phyloP scores from a whole-genome alignment of 2,329 filamentous ascomycete species.

The Didymella lethalis region DNA sequence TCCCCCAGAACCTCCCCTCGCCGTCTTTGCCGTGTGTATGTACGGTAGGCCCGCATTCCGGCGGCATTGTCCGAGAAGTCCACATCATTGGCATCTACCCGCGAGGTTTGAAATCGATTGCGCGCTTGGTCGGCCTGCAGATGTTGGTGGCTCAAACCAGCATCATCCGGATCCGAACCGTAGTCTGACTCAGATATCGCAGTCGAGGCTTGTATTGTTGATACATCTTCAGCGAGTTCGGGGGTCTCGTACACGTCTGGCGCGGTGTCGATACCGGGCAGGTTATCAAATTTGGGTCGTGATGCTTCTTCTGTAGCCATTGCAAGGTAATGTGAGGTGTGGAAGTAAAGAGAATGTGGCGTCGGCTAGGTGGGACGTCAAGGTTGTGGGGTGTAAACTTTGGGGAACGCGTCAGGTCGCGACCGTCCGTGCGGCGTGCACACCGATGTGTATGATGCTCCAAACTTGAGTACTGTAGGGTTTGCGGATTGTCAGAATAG shows the following conservation, averaged over 20 bases:
- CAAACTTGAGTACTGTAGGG: background rate
- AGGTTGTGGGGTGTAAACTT: slow-evolving; percentile 18
- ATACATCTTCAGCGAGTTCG: slow-evolving; percentile 87
- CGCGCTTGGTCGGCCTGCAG: slow-evolving; percentile 82
- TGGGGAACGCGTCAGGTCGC: slow-evolving; percentile 35
- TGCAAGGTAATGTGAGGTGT: background rate
- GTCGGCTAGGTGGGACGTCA: slow-evolving; percentile 8
- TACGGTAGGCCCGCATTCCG: slow-evolving; percentile 80
- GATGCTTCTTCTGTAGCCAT: slow-evolving; percentile 45
- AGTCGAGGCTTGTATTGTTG: slow-evolving; percentile 70
- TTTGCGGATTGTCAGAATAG: background rate
- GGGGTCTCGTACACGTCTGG: slow-evolving; percentile 98
- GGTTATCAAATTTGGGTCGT: slow-evolving; percentile 59
- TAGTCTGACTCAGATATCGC: slow-evolving; percentile 58
- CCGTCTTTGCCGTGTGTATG: slow-evolving; percentile 70
- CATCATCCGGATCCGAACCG: slow-evolving; percentile 53
- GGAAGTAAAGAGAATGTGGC: background rate
- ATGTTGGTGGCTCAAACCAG: slow-evolving; percentile 74
- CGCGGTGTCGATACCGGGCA: slow-evolving; percentile 71
- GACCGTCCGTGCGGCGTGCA: slow-evolving; percentile 20
- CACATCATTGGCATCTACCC: slow-evolving; percentile 77
- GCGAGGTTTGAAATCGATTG: slow-evolving; percentile 76
- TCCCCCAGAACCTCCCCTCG: slow-evolving; percentile 73
- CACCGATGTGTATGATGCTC: background rate
- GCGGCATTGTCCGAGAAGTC: slow-evolving; percentile 91